Evolutionary conservation across 805 yeast species (phyloP).

Genomic region (Monosporozyma yasuniensis): DNA sequence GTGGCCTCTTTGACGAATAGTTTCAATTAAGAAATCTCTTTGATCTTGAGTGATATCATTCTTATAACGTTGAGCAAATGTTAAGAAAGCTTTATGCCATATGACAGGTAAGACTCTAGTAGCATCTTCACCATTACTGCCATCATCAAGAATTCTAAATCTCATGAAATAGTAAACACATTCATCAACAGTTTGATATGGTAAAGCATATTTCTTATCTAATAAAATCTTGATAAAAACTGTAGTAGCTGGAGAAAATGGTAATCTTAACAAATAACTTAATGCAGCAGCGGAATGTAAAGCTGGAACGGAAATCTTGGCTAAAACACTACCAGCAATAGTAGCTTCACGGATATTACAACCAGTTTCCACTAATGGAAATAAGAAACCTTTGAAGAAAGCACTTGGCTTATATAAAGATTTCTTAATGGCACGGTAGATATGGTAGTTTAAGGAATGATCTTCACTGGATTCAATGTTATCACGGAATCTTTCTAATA

Average conservation of each 20-base stretch:
- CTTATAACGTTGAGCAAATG: conserved; percentile 92
- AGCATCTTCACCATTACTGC: conserved; percentile 34
- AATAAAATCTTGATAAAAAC: conserved; percentile 81
- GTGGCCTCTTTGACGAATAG: conserved; percentile 83
- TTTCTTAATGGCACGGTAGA: conserved; percentile 86
- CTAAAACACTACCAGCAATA: conserved; percentile 83
- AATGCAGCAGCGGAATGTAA: conserved; percentile 95
- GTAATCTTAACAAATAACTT: conserved; percentile 70
- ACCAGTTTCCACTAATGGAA: conserved; percentile 81
- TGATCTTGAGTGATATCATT: conserved; percentile 99
- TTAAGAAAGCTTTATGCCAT: conserved; percentile 94
- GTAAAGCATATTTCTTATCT: conserved; percentile 93
- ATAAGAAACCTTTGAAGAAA: conserved; percentile 89
- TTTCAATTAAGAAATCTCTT: conserved; percentile 85
- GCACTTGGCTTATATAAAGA: conserved; percentile 95
- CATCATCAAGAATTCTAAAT: conserved; percentile 55
- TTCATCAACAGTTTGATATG: conserved; percentile 92
- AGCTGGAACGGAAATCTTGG: conserved; percentile 87
- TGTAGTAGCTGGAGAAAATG: conserved; percentile 80
- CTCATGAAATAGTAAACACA: conserved; percentile 89
- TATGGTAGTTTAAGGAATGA: conserved; percentile 80
- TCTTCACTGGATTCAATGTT: conserved; percentile 66
- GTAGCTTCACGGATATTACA: conserved; percentile 92
- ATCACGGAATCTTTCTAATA: conserved; percentile 62
- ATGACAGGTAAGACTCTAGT: conserved; percentile 68